These are phyloP conservation scores for Mortierella sp. DNA, from an alignment of 371 early-diverging fungal species.

Conservation along the genomic window DNA sequence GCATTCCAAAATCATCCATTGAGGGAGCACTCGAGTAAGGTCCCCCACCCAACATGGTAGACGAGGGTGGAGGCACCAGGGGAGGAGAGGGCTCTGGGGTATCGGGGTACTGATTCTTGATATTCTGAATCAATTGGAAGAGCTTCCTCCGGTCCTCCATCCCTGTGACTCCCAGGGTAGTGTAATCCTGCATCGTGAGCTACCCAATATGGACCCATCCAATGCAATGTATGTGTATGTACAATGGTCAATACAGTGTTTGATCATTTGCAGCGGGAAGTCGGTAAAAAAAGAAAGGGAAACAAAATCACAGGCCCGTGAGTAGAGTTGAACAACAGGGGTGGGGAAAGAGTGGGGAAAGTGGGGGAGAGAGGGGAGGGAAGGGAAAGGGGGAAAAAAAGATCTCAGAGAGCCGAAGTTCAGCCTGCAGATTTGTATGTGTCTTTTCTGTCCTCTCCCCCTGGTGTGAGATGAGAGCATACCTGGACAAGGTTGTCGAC, in stretches of 20 bases:
- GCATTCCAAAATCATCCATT: background rate
- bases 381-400: background rate
- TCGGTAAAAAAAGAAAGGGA: background rate
- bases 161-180: constrained; percentile 76
- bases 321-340: background rate
- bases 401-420: too few species aligned
- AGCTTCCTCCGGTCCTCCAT: constrained; percentile 81
- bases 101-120: constrained; percentile 47
- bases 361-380: background rate
- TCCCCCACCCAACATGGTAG: constrained; percentile 1
- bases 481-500: constrained; percentile 68
- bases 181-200: constrained; percentile 89
- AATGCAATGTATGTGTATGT: constrained; percentile 55
- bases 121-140: constrained; percentile 76
- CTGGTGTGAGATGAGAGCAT: constrained; percentile 23
- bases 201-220: constrained; percentile 65
- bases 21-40: background rate
- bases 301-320: constrained; percentile 4
- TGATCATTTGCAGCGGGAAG: background rate
- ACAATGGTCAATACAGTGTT: too few species aligned
- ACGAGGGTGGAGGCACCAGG: constrained; percentile 8
- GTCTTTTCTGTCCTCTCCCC: background rate
- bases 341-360: background rate
- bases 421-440: constrained; percentile 1
- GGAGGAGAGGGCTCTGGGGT: constrained; percentile 34